Evolutionary conservation across 177 flowering plant genomes (phyloP).

Genomic region (Tripterygium wilfordii): DNA sequence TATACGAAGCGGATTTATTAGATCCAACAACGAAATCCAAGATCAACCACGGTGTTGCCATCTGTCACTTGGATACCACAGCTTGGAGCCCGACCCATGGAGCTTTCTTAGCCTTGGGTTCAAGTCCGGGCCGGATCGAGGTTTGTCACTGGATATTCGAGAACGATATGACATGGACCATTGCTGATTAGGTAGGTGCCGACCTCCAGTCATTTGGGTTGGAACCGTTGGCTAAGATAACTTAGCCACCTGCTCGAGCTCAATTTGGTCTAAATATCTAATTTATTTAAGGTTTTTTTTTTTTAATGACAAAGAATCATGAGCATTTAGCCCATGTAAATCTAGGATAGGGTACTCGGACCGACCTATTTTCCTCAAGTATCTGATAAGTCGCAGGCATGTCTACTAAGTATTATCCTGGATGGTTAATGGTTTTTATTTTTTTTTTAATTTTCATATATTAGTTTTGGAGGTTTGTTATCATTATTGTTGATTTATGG

Average conservation of each 20-base stretch:
- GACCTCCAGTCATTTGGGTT: constrained; percentile 15
- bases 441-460: too few relatives aligned
- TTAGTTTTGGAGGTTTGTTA: too few relatives aligned
- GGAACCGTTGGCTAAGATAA: constrained; percentile 18
- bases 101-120: constrained; percentile 54
- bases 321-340: too few relatives aligned
- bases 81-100: constrained; percentile 53
- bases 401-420: too few relatives aligned
- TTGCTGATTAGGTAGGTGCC: constrained; percentile 36
- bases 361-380: too few relatives aligned
- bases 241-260: constrained; percentile 17
- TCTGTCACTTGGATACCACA: constrained; percentile 58
- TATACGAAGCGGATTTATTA: constrained; percentile 49
- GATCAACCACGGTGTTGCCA: constrained; percentile 60
- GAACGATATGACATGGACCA: constrained; percentile 66
- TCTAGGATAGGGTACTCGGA: too few relatives aligned
- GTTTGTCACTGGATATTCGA: constrained; percentile 84
- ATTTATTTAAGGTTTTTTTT: too few relatives aligned
- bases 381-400: too few relatives aligned
- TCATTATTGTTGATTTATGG: too few relatives aligned
- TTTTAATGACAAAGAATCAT: too few relatives aligned
- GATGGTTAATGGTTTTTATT: too few relatives aligned
- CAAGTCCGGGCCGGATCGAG: constrained; percentile 64
- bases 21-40: constrained; percentile 36
- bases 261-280: constrained; percentile 4